Conservation (phyloP, 78 protist genomes). For the Dictyostelium firmibasis region DNA sequence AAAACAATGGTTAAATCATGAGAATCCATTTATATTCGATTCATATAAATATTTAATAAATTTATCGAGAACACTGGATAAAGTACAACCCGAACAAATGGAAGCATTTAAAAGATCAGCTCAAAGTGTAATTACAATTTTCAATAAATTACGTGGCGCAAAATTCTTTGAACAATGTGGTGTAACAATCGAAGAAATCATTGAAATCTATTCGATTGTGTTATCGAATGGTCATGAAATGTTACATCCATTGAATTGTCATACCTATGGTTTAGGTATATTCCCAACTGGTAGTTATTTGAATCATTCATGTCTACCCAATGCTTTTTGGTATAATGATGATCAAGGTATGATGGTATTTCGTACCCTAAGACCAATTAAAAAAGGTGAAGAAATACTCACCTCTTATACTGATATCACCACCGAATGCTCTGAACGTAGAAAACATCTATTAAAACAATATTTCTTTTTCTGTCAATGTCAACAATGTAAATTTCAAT, state of each 20-base stretch:
- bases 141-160: neutral
- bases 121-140: neutral
- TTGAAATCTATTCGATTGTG: conserved; percentile 26
- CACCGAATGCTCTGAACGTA: neutral
- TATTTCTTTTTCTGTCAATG: conserved; percentile 61
- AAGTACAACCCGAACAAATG: conserved; percentile 11
- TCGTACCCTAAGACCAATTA: neutral
- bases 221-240: conserved; percentile 59
- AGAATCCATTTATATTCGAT: conserved; percentile 20
- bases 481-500: conserved; percentile 2
- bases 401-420: conserved; percentile 24
- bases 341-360: conserved; percentile 37
- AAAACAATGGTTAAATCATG: neutral
- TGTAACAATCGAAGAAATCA: conserved; percentile 1
- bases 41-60: neutral
- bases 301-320: conserved; percentile 63
- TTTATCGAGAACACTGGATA: neutral
- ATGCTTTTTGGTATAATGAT: conserved; percentile 54
- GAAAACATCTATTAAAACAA: neutral
- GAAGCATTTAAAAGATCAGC: conserved; percentile 20
- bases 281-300: conserved; percentile 59
- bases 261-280: conserved; percentile 23
- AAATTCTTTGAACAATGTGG: neutral
- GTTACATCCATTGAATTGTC: conserved; percentile 18
- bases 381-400: conserved; percentile 17